Percentiles rank a stretch among this genome's conserved stretches.
phyloP scores from a whole-genome alignment of 2,329 filamentous ascomycete species.

The Clarireedia monteithiana region DNA sequence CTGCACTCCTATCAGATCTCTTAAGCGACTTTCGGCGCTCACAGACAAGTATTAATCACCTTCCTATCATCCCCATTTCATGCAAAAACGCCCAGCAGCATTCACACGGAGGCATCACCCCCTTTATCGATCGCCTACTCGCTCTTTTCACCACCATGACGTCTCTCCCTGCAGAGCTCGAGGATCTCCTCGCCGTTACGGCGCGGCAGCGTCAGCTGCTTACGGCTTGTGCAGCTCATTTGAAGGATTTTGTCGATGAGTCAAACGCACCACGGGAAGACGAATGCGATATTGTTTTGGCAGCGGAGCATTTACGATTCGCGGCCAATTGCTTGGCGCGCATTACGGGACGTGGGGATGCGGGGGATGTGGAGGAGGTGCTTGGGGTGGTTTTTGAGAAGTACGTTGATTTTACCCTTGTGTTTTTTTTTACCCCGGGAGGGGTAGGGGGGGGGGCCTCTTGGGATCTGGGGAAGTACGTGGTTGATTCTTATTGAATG shows the following conservation, averaged over 20 bases:
- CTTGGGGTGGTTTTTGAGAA: slow-evolving; percentile 97
- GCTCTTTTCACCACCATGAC: slow-evolving; percentile 64
- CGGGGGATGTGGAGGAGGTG: slow-evolving; percentile 89
- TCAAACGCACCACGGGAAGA: slow-evolving; percentile 33
- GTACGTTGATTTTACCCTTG: slow-evolving; percentile 35
- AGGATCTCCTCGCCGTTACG: slow-evolving; percentile 83
- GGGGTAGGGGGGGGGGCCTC: too few relatives aligned
- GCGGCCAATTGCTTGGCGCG: slow-evolving; percentile 74
- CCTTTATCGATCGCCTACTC: slow-evolving; percentile 50
- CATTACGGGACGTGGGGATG: slow-evolving; percentile 80
- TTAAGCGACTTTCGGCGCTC: slow-evolving; percentile 32
- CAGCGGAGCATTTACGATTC: slow-evolving; percentile 78
- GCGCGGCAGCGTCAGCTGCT: slow-evolving; percentile 82
- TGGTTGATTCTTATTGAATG: background rate
- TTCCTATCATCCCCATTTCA: slow-evolving; percentile 57
- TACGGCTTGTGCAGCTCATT: slow-evolving; percentile 59
- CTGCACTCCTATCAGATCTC: slow-evolving; percentile 32
- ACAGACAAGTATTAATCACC: slow-evolving; percentile 29
- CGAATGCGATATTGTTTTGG: slow-evolving; percentile 77
- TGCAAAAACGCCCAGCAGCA: slow-evolving; percentile 51
- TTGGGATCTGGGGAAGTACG: too few relatives aligned
- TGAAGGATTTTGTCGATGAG: slow-evolving; percentile 65
- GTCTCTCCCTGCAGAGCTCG: slow-evolving; percentile 58
- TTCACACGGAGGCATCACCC: slow-evolving; percentile 44
- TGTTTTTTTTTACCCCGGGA: background rate